Percentiles rank a stretch among this genome's conserved stretches.
These are phyloP conservation scores for Penicillium bovifimosum DNA, from an alignment of 495 filamentous ascomycete genomes.

Conservation along the genomic window DNA sequence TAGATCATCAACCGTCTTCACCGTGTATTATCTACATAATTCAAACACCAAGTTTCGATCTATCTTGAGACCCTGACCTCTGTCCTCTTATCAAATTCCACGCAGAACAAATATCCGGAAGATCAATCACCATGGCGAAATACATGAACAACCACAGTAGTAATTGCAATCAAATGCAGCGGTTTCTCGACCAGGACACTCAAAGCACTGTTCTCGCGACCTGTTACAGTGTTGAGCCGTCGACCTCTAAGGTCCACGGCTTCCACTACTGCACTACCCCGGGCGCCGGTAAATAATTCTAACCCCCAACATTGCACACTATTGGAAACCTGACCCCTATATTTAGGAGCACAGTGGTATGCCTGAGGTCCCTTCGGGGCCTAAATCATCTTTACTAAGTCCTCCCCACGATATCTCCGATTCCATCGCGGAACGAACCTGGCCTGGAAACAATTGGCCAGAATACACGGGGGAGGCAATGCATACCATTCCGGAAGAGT, in stretches of 20 bases:
- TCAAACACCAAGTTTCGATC: background rate
- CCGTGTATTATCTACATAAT: conserved; percentile 2
- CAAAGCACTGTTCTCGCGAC: conserved; percentile 72
- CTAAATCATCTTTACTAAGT: conserved; percentile 70
- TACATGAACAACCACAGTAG: conserved; percentile 61
- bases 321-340: background rate
- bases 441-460: conserved; percentile 29
- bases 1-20: conserved; percentile 2
- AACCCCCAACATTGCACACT: background rate
- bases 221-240: conserved; percentile 65
- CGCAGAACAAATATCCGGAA: conserved; percentile 6
- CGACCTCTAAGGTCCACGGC: conserved; percentile 57
- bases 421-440: conserved; percentile 54
- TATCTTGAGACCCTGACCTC: conserved; percentile 1
- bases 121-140: conserved; percentile 43
- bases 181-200: conserved; percentile 39
- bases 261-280: conserved; percentile 94
- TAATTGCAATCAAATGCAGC: conserved; percentile 65
- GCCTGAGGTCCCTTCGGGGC: conserved; percentile 89
- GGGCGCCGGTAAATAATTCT: conserved; percentile 57
- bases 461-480: conserved; percentile 78
- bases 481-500: conserved; percentile 95
- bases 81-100: conserved; percentile 5
- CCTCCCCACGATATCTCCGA: conserved; percentile 72
- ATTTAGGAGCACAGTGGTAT: conserved; percentile 84